Base-by-base conservation (phyloP, 495 filamentous ascomycete genomes). In the Beverwykella pulmonaria region DNA sequence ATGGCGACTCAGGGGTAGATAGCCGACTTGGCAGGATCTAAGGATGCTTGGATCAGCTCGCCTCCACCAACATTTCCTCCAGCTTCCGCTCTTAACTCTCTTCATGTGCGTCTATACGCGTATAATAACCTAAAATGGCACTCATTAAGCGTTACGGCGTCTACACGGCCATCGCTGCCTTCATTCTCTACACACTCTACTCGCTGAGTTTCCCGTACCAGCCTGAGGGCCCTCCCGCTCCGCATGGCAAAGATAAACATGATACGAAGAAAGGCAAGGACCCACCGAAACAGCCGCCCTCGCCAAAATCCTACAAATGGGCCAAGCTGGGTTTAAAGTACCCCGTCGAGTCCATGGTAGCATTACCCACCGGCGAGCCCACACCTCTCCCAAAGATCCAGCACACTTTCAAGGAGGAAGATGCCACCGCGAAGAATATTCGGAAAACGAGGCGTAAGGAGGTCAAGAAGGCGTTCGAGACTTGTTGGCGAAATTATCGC, bases 401-500 rank as follows among this genome's bases (percentile, higher is more conserved):
- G 55, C 60, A 72, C 56, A 39, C 58, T 7, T 76, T 77, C 53
- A 25, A 47, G 5, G 39, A 64, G 2, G 76, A 79, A 57, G 61
- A 70, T 8, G 63, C 36, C 0, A 66, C 58, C 3, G 61, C 71
- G 22, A 67, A 65, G 22, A 20, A 62, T 12, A 64, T 60, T 7
- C 64, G 73, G 8, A 46, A 74, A 34, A 65, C 58, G 22, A 61
- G 74, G 39, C 71, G 39, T 26, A 53, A 47, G 15, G 73, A 70
- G 26, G 75, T 79, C 26, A 74, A 75, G 57, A 63, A 61, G 53
- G 69, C 63, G 1, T 77, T 79, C 41, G 36, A 66, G 57, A 71
- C 68, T 22, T 72, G 70, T 55, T 79, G 77, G 77, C 61, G 61
- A 36, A 63, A 66, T 22, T 79, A 79, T 59, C 70, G 63, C 27